A percentile compares a stretch with the other conserved stretches of the same genome.
Evolutionary conservation across 2,329 filamentous ascomycete species (phyloP).

Genomic region (Fusarium kyushuense): DNA sequence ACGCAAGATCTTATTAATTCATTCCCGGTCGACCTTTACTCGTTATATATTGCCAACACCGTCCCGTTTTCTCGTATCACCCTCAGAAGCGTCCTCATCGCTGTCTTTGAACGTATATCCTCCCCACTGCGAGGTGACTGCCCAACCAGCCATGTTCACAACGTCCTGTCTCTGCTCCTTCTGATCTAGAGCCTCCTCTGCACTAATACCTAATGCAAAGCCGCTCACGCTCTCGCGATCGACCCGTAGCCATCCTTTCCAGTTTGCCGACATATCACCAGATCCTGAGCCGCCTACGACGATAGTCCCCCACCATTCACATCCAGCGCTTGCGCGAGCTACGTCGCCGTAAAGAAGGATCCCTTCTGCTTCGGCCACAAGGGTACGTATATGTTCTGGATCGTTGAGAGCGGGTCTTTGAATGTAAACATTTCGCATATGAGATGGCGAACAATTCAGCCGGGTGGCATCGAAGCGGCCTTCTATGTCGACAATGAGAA

Average conservation of each 20-base stretch:
- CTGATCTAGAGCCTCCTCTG: conserved; percentile 60
- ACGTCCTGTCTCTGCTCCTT: conserved; percentile 55
- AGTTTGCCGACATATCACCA: conserved; percentile 51
- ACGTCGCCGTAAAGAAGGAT: conserved; percentile 64
- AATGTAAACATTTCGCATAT: conserved; percentile 65
- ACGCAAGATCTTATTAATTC: not conserved
- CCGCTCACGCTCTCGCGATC: conserved; percentile 57
- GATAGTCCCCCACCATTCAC: conserved; percentile 70
- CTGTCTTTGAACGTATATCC: conserved; percentile 57
- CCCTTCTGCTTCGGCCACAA: conserved; percentile 57
- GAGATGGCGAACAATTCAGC: conserved; percentile 53
- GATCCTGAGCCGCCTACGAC: conserved; percentile 60
- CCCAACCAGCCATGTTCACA: conserved; percentile 61
- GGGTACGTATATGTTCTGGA: conserved; percentile 49
- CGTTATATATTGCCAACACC: not conserved
- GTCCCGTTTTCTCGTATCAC: not conserved
- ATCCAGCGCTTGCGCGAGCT: conserved; percentile 56
- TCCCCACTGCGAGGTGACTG: conserved; percentile 63
- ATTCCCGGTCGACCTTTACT: not conserved
- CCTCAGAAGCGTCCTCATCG: not conserved
- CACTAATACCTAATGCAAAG: conserved; percentile 56
- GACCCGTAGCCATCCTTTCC: conserved; percentile 66
- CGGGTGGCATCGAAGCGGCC: conserved; percentile 66
- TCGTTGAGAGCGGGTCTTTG: conserved; percentile 55
- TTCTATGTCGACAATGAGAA: conserved; percentile 68